Conservation (phyloP, 192 early-diverging fungal species). For the Phycomyces nitens region DNA sequence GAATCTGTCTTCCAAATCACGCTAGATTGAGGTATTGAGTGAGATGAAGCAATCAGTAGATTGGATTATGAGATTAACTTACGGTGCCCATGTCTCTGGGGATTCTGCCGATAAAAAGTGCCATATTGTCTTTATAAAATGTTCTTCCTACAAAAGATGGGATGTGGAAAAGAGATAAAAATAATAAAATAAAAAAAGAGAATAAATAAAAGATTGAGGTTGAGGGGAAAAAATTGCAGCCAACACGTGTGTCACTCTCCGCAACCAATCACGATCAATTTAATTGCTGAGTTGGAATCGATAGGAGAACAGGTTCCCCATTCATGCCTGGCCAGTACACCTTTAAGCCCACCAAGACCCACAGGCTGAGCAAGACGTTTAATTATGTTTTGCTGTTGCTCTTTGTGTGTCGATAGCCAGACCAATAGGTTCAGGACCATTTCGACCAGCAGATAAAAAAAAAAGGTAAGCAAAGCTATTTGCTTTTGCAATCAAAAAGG, state of each 20-base stretch:
- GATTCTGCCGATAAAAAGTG: slow-evolving; percentile 46
- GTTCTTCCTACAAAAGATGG: not conserved
- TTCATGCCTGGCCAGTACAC: too few species aligned
- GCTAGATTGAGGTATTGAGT: slow-evolving; percentile 30
- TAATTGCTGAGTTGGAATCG: not conserved
- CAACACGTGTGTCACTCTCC: slow-evolving; percentile 4
- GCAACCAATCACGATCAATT: not conserved
- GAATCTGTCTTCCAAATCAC: slow-evolving; percentile 52
- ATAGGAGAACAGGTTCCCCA: not conserved
- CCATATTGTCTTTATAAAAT: slow-evolving; percentile 30
- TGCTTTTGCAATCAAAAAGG: too few species aligned
- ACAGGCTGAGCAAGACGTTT: too few species aligned
- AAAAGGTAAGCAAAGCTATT: too few species aligned
- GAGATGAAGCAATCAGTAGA: too few species aligned
- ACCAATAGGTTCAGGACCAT: too few species aligned
- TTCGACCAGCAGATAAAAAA: too few species aligned
- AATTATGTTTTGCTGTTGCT: too few species aligned
- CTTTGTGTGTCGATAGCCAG: too few species aligned
- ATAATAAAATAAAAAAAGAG: slow-evolving; percentile 1
- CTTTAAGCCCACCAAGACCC: too few species aligned
- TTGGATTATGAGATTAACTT: not conserved
- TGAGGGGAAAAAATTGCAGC: slow-evolving; percentile 2
- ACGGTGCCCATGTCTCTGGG: slow-evolving; percentile 36
- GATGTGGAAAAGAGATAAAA: slow-evolving; percentile 8
- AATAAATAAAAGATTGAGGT: not conserved